These are phyloP conservation scores for Trametes versicolor DNA, from an alignment of 1,284 basidiomycete species.

Conservation along the genomic window DNA sequence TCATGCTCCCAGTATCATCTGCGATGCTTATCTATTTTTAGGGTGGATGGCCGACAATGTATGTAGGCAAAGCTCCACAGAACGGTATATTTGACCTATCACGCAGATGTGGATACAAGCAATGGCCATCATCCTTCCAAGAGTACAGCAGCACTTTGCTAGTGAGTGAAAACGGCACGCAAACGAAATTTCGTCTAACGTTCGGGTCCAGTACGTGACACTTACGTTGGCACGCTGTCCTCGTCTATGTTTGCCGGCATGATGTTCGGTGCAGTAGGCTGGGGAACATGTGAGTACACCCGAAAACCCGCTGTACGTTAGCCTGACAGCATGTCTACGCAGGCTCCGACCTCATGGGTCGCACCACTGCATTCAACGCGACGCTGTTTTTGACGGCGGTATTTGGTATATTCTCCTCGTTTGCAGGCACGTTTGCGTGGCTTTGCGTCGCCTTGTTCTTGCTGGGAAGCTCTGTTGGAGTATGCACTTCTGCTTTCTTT, in stretches of 20 bases:
- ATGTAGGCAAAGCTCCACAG: slow-evolving; percentile 40
- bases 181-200: not conserved
- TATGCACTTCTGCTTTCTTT: slow-evolving; percentile 48
- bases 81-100: slow-evolving; percentile 43
- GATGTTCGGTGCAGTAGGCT: slow-evolving; percentile 95
- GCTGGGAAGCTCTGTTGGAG: slow-evolving; percentile 91
- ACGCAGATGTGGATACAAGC: slow-evolving; percentile 90
- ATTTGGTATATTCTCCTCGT: slow-evolving; percentile 87
- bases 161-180: slow-evolving; percentile 51
- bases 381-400: slow-evolving; percentile 91
- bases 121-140: slow-evolving; percentile 90
- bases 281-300: slow-evolving; percentile 80
- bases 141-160: slow-evolving; percentile 88
- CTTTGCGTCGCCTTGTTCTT: slow-evolving; percentile 88
- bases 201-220: slow-evolving; percentile 69
- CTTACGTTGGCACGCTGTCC: slow-evolving; percentile 78
- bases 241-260: slow-evolving; percentile 91
- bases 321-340: not conserved
- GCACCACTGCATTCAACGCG: slow-evolving; percentile 90
- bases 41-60: slow-evolving; percentile 92
- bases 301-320: slow-evolving; percentile 4
- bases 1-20: not conserved
- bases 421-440: slow-evolving; percentile 75
- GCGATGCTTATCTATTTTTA: slow-evolving; percentile 38
- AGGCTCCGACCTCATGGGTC: slow-evolving; percentile 84